Evolutionary conservation across 192 early-diverging fungal species (phyloP).

Genomic region (Backusella parvicylindrica): DNA sequence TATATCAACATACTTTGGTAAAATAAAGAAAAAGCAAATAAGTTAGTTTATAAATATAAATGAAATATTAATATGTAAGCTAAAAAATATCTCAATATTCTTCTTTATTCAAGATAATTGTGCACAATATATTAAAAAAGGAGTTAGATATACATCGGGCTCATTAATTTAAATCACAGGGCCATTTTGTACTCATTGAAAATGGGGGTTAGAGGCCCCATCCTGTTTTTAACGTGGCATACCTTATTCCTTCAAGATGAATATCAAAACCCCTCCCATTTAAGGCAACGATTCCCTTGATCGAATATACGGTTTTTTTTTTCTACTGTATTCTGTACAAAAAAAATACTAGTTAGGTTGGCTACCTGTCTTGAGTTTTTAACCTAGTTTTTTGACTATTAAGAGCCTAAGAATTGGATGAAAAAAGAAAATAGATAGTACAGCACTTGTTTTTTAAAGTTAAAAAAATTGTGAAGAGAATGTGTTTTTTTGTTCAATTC

Average conservation of each 20-base stretch:
- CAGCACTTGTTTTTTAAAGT: too few relatives aligned
- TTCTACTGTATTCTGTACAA: too few relatives aligned
- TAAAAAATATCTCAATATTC: background rate
- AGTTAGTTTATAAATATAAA: background rate
- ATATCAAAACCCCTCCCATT: background rate
- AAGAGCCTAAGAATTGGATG: too few relatives aligned
- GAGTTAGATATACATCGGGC: background rate
- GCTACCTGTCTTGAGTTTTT: too few relatives aligned
- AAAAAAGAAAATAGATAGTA: too few relatives aligned
- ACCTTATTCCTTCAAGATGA: background rate
- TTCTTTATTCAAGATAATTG: background rate
- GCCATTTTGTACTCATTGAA: background rate
- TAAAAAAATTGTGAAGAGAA: too few relatives aligned
- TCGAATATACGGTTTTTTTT: background rate
- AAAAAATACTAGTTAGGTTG: too few relatives aligned
- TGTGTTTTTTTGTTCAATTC: too few relatives aligned
- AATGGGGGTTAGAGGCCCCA: background rate
- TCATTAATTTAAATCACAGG: background rate
- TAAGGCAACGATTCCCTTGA: background rate
- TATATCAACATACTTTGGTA: too few relatives aligned
- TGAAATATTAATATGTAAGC: background rate
- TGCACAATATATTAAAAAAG: background rate
- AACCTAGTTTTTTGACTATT: too few relatives aligned
- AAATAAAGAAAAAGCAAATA: too few relatives aligned
- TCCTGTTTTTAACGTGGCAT: background rate